Evolutionary conservation across 163 green algal genomes (phyloP).

Genomic region (Trebouxia gelatinosa): DNA sequence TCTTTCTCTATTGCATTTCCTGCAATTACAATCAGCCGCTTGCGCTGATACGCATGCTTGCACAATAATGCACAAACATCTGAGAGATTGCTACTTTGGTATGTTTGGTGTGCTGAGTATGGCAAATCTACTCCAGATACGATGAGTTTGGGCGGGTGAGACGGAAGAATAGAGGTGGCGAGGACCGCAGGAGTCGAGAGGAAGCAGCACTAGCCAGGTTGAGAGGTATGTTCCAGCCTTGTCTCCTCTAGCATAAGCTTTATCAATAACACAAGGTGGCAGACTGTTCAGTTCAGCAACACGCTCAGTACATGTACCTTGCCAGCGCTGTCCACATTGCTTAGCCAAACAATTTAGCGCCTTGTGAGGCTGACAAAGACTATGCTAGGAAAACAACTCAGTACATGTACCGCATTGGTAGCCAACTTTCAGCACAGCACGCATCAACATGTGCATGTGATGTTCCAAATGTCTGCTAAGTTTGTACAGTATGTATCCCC

Average conservation of each 20-base stretch:
- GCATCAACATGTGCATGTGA: too few relatives aligned
- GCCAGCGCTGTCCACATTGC: neutral
- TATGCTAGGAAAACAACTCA: neutral
- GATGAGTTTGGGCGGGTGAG: slow-evolving; percentile 88
- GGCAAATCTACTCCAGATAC: slow-evolving; percentile 69
- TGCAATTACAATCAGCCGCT: neutral
- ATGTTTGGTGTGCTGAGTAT: neutral
- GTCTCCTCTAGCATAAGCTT: neutral
- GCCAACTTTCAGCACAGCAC: too few relatives aligned
- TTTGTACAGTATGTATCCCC: too few relatives aligned
- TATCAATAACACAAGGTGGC: neutral
- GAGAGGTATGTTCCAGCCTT: slow-evolving; percentile 18
- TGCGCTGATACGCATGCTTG: neutral
- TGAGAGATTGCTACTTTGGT: neutral
- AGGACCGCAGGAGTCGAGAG: slow-evolving; percentile 57
- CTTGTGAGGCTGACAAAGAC: neutral
- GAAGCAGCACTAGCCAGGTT: slow-evolving; percentile 69
- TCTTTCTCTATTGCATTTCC: too few relatives aligned
- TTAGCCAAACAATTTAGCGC: neutral
- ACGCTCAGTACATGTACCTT: neutral
- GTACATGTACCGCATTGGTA: neutral
- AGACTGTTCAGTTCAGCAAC: neutral
- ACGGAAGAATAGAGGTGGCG: slow-evolving; percentile 65
- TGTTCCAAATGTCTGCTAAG: too few relatives aligned
- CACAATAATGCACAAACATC: neutral